These are phyloP conservation scores for Malania oleifera DNA, from an alignment of 164 flowering plant genomes.

Conservation along the genomic window DNA sequence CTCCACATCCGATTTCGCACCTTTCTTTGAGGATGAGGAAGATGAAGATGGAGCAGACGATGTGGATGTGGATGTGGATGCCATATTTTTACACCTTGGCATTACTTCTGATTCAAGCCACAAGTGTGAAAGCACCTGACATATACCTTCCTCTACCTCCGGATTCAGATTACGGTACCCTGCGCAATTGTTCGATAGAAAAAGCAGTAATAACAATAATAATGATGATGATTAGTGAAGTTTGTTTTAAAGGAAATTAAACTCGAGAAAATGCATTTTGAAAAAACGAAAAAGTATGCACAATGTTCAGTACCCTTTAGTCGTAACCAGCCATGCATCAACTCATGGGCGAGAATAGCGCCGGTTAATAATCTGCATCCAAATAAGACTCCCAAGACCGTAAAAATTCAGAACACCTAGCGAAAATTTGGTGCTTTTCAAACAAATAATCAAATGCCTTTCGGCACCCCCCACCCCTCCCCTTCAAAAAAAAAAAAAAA, in stretches of 20 bases:
- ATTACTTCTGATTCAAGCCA: slow-evolving; percentile 95
- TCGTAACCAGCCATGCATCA: slow-evolving; percentile 97
- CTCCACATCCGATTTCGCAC: slow-evolving; percentile 56
- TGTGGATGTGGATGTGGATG: slow-evolving; percentile 65
- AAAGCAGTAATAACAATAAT: not conserved
- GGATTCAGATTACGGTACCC: slow-evolving; percentile 76
- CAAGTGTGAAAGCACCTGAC: slow-evolving; percentile 87
- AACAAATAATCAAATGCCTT: too few species aligned
- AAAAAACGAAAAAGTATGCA: not conserved
- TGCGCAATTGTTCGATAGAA: slow-evolving; percentile 17
- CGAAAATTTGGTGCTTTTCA: too few species aligned
- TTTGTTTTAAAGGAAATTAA: not conserved
- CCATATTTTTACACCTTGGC: slow-evolving; percentile 43
- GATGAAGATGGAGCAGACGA: slow-evolving; percentile 41
- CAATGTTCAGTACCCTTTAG: slow-evolving; percentile 55
- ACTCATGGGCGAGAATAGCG: slow-evolving; percentile 90
- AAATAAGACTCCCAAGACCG: slow-evolving; percentile 5
- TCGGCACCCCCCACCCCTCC: too few species aligned
- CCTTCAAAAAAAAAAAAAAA: too few species aligned
- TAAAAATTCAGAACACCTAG: not conserved
- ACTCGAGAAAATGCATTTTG: not conserved
- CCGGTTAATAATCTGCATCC: slow-evolving; percentile 78
- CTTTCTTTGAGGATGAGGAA: slow-evolving; percentile 62
- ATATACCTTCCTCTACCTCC: slow-evolving; percentile 93
- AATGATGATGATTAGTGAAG: not conserved